These are phyloP conservation scores for Penicillium subrubescens DNA, from an alignment of 495 filamentous ascomycete species.

Conservation along the genomic window DNA sequence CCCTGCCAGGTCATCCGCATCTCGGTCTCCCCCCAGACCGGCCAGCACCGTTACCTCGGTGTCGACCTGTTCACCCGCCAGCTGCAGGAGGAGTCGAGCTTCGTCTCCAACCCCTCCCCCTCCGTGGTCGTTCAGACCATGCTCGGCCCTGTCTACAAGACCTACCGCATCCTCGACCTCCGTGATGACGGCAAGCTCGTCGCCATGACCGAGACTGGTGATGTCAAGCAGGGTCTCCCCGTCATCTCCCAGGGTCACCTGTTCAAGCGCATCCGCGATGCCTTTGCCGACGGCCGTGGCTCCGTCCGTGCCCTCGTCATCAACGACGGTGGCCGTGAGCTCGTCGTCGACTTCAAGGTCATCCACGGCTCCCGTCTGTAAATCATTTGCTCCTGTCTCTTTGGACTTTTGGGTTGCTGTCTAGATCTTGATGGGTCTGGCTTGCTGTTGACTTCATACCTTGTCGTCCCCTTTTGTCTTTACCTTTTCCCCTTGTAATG, in stretches of 20 bases:
- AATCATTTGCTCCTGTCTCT: slow-evolving; percentile 21
- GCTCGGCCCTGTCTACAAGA: slow-evolving; percentile 99
- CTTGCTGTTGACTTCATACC: neutral
- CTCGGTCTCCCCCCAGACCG: slow-evolving; percentile 95
- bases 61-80: slow-evolving; percentile 99
- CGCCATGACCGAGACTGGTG: slow-evolving; percentile 84
- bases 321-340: slow-evolving; percentile 88
- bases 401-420: slow-evolving; percentile 1
- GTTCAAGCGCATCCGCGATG: slow-evolving; percentile 75
- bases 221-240: slow-evolving; percentile 94
- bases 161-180: slow-evolving; percentile 98
- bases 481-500: neutral
- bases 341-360: slow-evolving; percentile 98
- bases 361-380: slow-evolving; percentile 79
- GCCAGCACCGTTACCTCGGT: slow-evolving; percentile 99
- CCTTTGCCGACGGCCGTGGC: slow-evolving; percentile 90
- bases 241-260: slow-evolving; percentile 93
- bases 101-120: slow-evolving; percentile 93
- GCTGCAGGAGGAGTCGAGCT: slow-evolving; percentile 97
- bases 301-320: slow-evolving; percentile 94
- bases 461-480: neutral
- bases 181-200: slow-evolving; percentile 81
- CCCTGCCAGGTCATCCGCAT: slow-evolving; percentile 99
- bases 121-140: slow-evolving; percentile 99
- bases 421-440: slow-evolving; percentile 3